Base-by-base conservation (phyloP, 192 early-diverging fungal genomes). In the Phycomyces nitens region DNA sequence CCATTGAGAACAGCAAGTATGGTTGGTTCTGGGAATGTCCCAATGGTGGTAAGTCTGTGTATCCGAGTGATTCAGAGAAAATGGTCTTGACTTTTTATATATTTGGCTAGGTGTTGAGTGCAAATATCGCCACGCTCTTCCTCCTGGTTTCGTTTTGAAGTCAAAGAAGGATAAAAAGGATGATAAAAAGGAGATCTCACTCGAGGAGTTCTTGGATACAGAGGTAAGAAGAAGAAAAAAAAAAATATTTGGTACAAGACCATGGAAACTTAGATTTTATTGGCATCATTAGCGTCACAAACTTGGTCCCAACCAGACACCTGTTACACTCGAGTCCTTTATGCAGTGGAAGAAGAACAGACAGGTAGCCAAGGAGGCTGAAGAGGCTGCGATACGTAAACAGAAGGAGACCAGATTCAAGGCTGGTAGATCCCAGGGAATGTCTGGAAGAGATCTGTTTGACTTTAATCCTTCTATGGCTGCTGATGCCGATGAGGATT, bases 21-120 rank as follows among this genome's bases (percentile, higher is more conserved):
- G 95, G 95, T 55, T 97, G 95, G 97, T 99, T 99, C 85, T 99
- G 97, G 97, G 94, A 95, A 60, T 99, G 97, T 73, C 97, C 97
- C 39, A 96, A 95, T 68, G 95, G 95, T 64, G 91, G 92, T 75
- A 80, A 76, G 73, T 23, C 38, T 34, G 7, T 34, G 29, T 2
- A 34, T 34, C 29, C 29, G 7, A 34, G 14, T n/a, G n/a, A 11
- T 18, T 26, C 0, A 53, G 0, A 15, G 58, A 15, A 64, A 41
- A 16, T 47, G 44, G 18, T 47, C 12, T 14, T 2, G 18, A 3
- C 3, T 3, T n/a, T 3, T 3, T 14, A 47, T 47, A 11, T 47
- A 47, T 34, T 20, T 34, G 18, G 22, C 21, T 58, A 80, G 81
- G 81, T 29, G 77, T 82, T 59, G 84, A 84, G 65, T 99, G 97